Percentiles rank a stretch among this genome's conserved stretches.
phyloP scores from a whole-genome alignment of 306 rosid genomes.

The Cyclanthera cordifolia region DNA sequence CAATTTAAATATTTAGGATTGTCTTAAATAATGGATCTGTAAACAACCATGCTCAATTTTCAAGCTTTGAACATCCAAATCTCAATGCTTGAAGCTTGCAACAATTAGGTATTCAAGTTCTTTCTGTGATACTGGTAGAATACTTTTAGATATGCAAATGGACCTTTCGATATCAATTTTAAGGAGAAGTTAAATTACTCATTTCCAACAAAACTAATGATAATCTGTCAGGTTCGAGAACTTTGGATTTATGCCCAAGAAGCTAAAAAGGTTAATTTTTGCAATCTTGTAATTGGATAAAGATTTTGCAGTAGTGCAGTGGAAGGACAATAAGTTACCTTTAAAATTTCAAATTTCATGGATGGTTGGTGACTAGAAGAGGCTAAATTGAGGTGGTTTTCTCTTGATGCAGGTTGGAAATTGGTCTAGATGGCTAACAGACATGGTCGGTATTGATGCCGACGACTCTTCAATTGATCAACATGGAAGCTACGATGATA shows the following conservation, averaged over 20 bases:
- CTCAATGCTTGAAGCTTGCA: neutral
- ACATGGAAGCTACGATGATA: conserved; percentile 27
- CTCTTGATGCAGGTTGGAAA: conserved; percentile 62
- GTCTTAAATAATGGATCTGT: neutral
- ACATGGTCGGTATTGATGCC: conserved; percentile 68
- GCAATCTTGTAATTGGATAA: neutral
- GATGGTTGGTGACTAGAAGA: neutral
- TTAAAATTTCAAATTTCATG: neutral
- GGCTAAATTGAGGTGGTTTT: neutral
- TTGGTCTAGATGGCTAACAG: conserved; percentile 91
- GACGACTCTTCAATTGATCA: conserved; percentile 37
- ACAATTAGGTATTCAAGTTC: neutral
- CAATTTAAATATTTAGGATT: neutral
- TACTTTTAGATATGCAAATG: neutral
- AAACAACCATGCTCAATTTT: neutral
- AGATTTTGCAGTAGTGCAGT: neutral
- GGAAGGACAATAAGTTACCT: neutral
- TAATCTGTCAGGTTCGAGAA: neutral
- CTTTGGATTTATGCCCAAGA: neutral
- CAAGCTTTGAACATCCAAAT: neutral
- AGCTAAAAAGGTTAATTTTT: neutral
- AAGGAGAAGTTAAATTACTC: neutral
- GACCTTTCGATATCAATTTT: neutral
- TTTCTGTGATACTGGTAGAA: neutral
- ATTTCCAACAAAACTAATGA: neutral